Base-by-base conservation (phyloP, 2,329 filamentous ascomycete genomes). In the Scortechinia acanthostroma region DNA sequence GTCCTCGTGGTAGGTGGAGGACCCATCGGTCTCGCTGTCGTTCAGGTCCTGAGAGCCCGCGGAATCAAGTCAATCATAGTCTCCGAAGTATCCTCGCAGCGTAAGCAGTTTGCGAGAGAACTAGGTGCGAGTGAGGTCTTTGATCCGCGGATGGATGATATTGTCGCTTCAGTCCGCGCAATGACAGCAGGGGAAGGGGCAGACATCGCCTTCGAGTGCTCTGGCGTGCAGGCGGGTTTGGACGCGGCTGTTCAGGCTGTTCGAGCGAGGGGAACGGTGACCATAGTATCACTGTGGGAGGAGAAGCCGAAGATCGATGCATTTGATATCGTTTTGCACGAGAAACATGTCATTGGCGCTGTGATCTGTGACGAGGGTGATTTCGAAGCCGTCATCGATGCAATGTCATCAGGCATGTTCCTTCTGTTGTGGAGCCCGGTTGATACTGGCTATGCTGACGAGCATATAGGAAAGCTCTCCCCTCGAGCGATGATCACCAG, bases 231-330 rank as follows among this genome's bases (percentile, higher is more conserved):
- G n/a, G 63, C 63, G 1, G 73, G 65, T n/a, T 52, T 73, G 3
- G 56, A 65, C 28, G 55, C 48, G 51, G 76, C 60, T 51, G 76
- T 70, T 33, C 58, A 66, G 17, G 66, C 72, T 0, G 70, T 79
- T 2, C 65, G 69, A 43, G 65, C 69, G 0, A 65, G 73, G 25
- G 80, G 79, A 0, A 76, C 74, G 0, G 66, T 85, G 0, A 69
- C 84, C 2, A 84, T 84, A 48, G 70, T 84, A n/a, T 77, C 80
- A 0, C 75, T 84, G 2, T 83, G 77, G 76, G 77, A 80, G 53
- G 75, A 69, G 45, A 62, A 63, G 4, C 66, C 78, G 3, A 64
- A 67, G 0, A 70, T 82, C 44, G 62, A 73, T 22, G 69, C 74
- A 1, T 79, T 77, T 50, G 66, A 70, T 51, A 51, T 80, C 22